Evolutionary conservation across 305 asterid species (phyloP), one percentile per base, ranked within the genome.

Genomic region (Fraxinus albicans): DNA sequence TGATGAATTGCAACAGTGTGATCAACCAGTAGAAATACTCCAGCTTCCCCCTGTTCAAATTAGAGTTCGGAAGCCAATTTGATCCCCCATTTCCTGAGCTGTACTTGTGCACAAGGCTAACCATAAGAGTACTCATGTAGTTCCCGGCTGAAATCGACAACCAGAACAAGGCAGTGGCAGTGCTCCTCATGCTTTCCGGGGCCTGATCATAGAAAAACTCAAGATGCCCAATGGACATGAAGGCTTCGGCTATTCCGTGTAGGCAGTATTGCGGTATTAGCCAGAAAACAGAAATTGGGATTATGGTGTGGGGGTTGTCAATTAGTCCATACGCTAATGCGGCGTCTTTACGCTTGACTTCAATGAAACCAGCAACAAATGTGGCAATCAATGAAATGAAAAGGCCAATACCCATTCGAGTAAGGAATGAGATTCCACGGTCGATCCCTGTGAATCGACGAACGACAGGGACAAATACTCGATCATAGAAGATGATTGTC

Each of bases 171-270:
- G 91, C 89, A 23, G 83, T 80, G 4, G 91, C 87, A 6, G 89
- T 86, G 13, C 91, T 88, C 69, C 89, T 86, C 91, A 87, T 85
- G 1, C 87, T 77, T n/a, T 87, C 90, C 4, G 90, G 90, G 8
- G 90, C 90, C 35, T 87, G 87, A 9, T 87, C 88, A 10, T 87
- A 87, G 78, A 87, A 87, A 42, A 87, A 87, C 84, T 87, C 90
- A 19, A 87, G 40, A 38, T 85, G 89, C 27, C 91, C 91, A 3
- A 88, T 85, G 60, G 79, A 77, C 0, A 87, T 86, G 74, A 86
- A 88, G 13, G 86, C 90, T 53, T 88, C 89, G 2, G 90, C 90
- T 21, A 88, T 86, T 15, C 90, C 89, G 42, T 86, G 83, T 67
- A 88, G 82, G 53, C 83, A 86, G 55, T 88, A 88, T 47, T 88